Evolutionary conservation across 2,329 filamentous ascomycete species (phyloP).

Genomic region (Alternaria atra): DNA sequence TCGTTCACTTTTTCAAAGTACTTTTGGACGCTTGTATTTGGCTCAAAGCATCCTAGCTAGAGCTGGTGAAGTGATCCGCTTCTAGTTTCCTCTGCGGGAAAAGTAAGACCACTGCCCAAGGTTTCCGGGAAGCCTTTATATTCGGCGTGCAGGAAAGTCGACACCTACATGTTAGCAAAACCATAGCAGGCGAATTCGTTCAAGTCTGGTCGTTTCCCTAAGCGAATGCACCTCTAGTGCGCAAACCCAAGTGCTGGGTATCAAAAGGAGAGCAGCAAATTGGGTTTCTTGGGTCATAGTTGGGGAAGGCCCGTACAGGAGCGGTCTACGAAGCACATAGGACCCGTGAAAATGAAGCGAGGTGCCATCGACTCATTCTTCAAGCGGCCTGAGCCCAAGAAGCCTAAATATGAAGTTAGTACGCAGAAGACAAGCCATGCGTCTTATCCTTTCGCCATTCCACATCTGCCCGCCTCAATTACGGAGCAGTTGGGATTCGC

Average conservation of each 20-base stretch:
- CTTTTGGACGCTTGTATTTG: not conserved
- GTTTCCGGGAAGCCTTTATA: not conserved
- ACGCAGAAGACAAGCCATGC: constrained; percentile 53
- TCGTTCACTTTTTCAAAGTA: not conserved
- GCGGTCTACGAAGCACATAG: not conserved
- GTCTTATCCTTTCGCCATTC: constrained; percentile 63
- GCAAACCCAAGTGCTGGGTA: not conserved
- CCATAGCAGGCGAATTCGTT: not conserved
- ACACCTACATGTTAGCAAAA: not conserved
- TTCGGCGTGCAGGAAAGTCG: not conserved
- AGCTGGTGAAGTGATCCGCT: not conserved
- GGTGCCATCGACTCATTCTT: constrained; percentile 77
- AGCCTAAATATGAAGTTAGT: constrained; percentile 46
- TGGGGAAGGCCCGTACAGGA: not conserved
- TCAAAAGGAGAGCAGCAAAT: not conserved
- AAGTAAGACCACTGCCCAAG: not conserved
- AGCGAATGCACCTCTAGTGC: not conserved
- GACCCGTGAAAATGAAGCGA: constrained; percentile 54
- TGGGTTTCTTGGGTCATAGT: not conserved
- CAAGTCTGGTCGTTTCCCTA: not conserved
- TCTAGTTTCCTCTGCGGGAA: not conserved
- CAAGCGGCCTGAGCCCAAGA: constrained; percentile 56
- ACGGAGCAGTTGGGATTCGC: constrained; percentile 52
- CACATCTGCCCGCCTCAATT: constrained; percentile 58
- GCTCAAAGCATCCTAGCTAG: not conserved